Evolutionary conservation across 768 basidiomycete species (phyloP).

Genomic region (Ramaria sp.): DNA sequence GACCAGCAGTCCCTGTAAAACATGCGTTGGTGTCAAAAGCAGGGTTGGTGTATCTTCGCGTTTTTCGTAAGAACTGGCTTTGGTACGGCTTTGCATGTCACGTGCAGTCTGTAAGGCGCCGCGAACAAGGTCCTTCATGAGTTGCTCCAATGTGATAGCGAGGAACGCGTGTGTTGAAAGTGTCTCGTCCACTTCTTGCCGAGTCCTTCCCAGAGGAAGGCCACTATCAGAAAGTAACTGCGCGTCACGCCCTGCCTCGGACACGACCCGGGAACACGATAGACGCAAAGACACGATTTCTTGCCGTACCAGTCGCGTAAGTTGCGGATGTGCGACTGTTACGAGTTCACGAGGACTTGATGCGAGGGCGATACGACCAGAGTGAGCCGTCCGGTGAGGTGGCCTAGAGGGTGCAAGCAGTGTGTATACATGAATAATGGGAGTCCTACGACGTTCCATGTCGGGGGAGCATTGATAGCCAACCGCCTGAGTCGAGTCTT

Average conservation of each 20-base stretch:
- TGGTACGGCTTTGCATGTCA: conserved; percentile 20
- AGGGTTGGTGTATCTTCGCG: conserved; percentile 14
- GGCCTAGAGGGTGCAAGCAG: not conserved
- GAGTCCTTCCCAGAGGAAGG: conserved; percentile 10
- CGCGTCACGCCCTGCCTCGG: not conserved
- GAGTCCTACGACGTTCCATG: conserved; percentile 1
- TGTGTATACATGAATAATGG: conserved; percentile 7
- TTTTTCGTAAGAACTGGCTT: conserved; percentile 13
- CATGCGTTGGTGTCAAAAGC: conserved; percentile 29
- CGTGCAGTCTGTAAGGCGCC: conserved; percentile 23
- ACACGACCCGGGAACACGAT: not conserved
- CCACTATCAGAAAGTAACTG: conserved; percentile 1
- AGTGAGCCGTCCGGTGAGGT: not conserved
- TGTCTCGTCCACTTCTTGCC: conserved; percentile 13
- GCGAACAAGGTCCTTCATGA: conserved; percentile 24
- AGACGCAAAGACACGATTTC: conserved; percentile 3
- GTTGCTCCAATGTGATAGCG: conserved; percentile 20
- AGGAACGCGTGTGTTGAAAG: conserved; percentile 30
- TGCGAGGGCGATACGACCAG: not conserved
- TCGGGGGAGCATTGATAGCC: conserved; percentile 8
- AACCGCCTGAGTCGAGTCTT: not conserved
- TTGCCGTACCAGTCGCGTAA: conserved; percentile 16
- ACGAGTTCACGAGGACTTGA: conserved; percentile 14
- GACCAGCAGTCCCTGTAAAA: conserved; percentile 25
- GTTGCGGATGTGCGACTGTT: conserved; percentile 18